Evolutionary conservation across 345 rosid species (phyloP).

Genomic region (Kernera saxatilis): DNA sequence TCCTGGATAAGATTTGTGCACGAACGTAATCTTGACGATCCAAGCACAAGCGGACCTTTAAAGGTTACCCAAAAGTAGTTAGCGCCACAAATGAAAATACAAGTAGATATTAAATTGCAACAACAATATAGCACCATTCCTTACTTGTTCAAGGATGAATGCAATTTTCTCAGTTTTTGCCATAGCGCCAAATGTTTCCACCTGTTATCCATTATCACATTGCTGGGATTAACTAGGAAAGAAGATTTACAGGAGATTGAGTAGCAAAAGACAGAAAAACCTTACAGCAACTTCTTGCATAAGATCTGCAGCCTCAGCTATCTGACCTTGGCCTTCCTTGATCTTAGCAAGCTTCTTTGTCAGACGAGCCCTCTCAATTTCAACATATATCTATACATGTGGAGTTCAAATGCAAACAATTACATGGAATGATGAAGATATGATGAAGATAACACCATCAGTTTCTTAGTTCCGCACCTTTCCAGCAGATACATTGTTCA

Average conservation of each 20-base stretch:
- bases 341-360: constrained; percentile 93
- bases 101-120: neutral
- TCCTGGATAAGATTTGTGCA: constrained; percentile 95
- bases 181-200: constrained; percentile 99
- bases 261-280: neutral
- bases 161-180: constrained; percentile 99
- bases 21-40: constrained; percentile 95
- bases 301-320: constrained; percentile 98
- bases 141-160: constrained; percentile 94
- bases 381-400: constrained; percentile 79
- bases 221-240: neutral
- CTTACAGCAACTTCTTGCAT: constrained; percentile 99
- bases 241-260: neutral
- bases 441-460: neutral
- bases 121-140: neutral
- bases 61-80: constrained; percentile 8
- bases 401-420: neutral
- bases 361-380: constrained; percentile 94
- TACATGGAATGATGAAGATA: neutral
- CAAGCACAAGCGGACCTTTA: constrained; percentile 90
- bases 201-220: constrained; percentile 42
- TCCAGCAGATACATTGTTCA: constrained; percentile 88
- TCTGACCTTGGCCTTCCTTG: constrained; percentile 89
- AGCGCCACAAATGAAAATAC: neutral
- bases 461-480: constrained; percentile 47